phyloP scores from a whole-genome alignment of 2,329 filamentous ascomycete species.

The Colletotrichum orchidophilum region DNA sequence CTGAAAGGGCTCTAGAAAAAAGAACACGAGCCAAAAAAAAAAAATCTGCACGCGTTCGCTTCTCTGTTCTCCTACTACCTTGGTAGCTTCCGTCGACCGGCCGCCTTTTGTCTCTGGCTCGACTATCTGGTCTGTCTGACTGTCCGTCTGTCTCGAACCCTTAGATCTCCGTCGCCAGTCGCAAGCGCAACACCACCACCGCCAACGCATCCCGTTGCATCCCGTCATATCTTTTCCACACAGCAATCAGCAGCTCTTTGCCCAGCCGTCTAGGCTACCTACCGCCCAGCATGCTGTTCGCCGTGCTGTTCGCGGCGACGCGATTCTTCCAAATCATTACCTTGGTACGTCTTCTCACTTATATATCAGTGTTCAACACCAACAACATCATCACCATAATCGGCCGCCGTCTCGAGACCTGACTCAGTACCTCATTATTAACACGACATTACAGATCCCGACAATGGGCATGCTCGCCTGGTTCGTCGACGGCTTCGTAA shows the following conservation, averaged over 20 bases:
- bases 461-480: conserved; percentile 73
- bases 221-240: not conserved
- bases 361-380: not conserved
- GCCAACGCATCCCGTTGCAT: not conserved
- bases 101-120: too few species aligned
- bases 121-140: too few species aligned
- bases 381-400: not conserved
- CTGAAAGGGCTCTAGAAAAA: not conserved
- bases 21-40: not conserved
- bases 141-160: not conserved
- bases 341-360: conserved; percentile 56
- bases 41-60: not conserved
- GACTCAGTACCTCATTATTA: too few species aligned
- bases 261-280: not conserved
- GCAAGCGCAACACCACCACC: conserved; percentile 4
- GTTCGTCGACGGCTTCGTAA: conserved; percentile 70
- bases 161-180: not conserved
- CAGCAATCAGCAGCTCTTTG: not conserved
- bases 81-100: not conserved
- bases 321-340: conserved; percentile 71
- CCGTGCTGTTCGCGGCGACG: conserved; percentile 70
- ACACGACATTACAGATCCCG: conserved; percentile 59
- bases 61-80: not conserved
- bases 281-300: conserved; percentile 65
- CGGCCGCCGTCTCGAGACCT: too few species aligned